phyloP scores from a whole-genome alignment of 2,329 filamentous ascomycete genomes.

The Akanthomyces lecanii region DNA sequence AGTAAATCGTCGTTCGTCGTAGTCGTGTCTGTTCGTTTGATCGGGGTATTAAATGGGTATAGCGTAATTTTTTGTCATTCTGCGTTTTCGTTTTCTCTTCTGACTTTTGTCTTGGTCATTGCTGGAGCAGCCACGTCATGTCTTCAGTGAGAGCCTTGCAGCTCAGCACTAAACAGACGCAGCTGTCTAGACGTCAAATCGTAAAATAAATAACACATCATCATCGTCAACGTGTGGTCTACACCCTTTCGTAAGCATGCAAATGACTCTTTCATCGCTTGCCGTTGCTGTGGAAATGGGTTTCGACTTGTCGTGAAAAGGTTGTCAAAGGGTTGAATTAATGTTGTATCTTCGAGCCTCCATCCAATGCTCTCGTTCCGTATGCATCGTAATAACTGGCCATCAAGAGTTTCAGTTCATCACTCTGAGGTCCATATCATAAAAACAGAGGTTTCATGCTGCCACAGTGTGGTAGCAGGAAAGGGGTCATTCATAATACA shows the following conservation, averaged over 20 bases:
- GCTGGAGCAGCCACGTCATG: conserved; percentile 7
- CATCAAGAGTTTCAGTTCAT: conserved; percentile 12
- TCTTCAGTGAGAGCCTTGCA: background rate
- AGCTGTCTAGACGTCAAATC: conserved; percentile 43
- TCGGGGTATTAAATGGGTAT: conserved; percentile 40
- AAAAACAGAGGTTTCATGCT: conserved; percentile 10
- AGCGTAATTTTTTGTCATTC: conserved; percentile 20
- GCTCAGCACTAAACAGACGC: conserved; percentile 7
- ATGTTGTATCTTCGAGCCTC: conserved; percentile 37
- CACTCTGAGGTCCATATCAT: conserved; percentile 9
- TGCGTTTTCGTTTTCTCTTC: conserved; percentile 14
- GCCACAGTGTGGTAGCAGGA: background rate
- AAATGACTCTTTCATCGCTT: background rate
- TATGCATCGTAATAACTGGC: conserved; percentile 36
- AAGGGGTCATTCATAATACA: conserved; percentile 13
- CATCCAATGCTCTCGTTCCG: conserved; percentile 36
- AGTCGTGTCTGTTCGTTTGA: conserved; percentile 33
- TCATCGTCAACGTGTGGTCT: conserved; percentile 41
- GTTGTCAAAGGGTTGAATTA: conserved; percentile 39
- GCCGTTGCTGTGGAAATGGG: conserved; percentile 21
- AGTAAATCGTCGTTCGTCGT: conserved; percentile 27
- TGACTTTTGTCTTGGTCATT: conserved; percentile 12
- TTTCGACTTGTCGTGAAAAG: conserved; percentile 32
- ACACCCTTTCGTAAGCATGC: conserved; percentile 21
- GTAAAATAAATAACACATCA: conserved; percentile 37